Evolutionary conservation across 192 early-diverging fungal genomes (phyloP), one percentile per base, ranked within the genome.

Genomic region (Helicostylum pulchrum): DNA sequence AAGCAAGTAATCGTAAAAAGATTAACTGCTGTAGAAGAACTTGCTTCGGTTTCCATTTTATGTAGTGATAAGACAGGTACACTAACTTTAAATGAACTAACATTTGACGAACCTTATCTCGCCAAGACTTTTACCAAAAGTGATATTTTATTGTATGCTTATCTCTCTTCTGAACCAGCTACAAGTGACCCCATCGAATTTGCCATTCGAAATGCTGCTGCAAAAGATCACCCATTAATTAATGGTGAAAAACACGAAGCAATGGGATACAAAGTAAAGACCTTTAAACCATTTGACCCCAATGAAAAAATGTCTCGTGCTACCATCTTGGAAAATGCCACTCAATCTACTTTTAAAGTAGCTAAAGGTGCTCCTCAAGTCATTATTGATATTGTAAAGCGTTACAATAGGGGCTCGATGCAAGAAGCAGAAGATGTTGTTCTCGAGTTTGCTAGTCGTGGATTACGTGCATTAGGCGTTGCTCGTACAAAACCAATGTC

Each of bases 301-400:
- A 69, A 61, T 8, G 76, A 80, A 54, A 92, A 91, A 68, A 82
- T 85, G 73, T 90, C 88, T 8, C 80, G 82, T 53, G 88, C 86
- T 15, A 88, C 76, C 3, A 78, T 90, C 8, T 59, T 67, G 14
- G 77, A 91, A 53, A 31, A 80, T 19, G 61, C 65, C 2, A 82
- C 78, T 0, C 76, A 76, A 17, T 71, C 80, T 19, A 62, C 72
- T 7, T 89, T 88, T 68, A 75, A 82, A 21, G 80, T 78, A 9
- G 84, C 86, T 62, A 92, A 92, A 68, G 90, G 90, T 63, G 90
- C 90, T 20, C 88, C 88, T 7, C 88, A 89, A 57, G 88, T 89
- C 53, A 83, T 91, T 52, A 65, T 84, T 48, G 66, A 78, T 46
- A 66, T 88, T 43, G 78, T 77, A 0, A 71, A 78, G 21, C 69